Evolutionary conservation across 768 basidiomycete genomes (phyloP).

Genomic region (Leccinum subgranulosum): DNA sequence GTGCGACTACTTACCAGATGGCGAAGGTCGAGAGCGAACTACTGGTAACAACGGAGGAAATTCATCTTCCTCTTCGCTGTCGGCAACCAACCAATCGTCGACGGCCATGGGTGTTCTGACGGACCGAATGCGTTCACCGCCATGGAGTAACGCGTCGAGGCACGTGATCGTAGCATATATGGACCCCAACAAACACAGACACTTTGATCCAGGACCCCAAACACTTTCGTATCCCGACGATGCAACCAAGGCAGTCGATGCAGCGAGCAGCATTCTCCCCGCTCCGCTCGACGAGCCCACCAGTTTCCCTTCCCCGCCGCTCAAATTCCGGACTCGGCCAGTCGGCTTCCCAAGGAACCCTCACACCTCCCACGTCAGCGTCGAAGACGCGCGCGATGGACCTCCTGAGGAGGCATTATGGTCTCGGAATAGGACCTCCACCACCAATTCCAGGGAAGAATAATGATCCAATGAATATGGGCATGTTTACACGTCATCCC

Average conservation of each 20-base stretch:
- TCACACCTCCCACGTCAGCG: constrained; percentile 30
- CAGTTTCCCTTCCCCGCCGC: constrained; percentile 17
- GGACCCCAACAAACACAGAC: neutral
- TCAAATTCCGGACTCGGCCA: constrained; percentile 16
- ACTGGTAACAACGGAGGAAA: neutral
- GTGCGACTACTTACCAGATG: neutral
- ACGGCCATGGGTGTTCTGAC: constrained; percentile 12
- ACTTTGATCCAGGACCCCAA: too few species aligned
- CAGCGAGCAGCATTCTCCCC: constrained; percentile 43
- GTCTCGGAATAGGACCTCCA: constrained; percentile 73
- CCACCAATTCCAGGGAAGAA: constrained; percentile 52
- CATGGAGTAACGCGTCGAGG: neutral
- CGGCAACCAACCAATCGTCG: constrained; percentile 46
- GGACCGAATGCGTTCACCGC: neutral
- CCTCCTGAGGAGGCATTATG: constrained; percentile 83
- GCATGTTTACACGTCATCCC: constrained; percentile 35
- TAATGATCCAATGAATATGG: constrained; percentile 80
- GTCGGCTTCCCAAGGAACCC: constrained; percentile 22
- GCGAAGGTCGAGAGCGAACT: neutral
- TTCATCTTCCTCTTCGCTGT: constrained; percentile 42
- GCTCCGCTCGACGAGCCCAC: constrained; percentile 41
- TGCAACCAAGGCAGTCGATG: constrained; percentile 24
- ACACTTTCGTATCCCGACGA: neutral
- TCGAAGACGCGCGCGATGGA: constrained; percentile 66
- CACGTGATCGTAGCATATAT: constrained; percentile 28